phyloP scores from a whole-genome alignment of 768 basidiomycete species.

The Dendrothele bispora region DNA sequence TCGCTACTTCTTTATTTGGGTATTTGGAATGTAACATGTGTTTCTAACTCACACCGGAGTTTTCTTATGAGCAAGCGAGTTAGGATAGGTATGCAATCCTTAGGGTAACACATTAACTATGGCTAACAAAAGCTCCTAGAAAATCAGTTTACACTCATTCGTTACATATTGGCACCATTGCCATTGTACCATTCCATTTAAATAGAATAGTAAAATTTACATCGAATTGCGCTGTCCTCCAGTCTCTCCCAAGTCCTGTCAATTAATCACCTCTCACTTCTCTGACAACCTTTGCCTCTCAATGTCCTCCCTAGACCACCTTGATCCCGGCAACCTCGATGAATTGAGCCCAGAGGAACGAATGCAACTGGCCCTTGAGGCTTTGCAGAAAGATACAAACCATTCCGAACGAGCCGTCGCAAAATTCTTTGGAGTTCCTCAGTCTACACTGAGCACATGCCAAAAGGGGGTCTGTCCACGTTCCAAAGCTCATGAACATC shows the following conservation, averaged over 20 bases:
- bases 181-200: neutral
- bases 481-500: conserved; percentile 14
- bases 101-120: no score
- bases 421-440: conserved; percentile 15
- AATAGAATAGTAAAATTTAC: neutral
- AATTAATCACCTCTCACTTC: neutral
- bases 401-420: conserved; percentile 18
- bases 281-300: neutral
- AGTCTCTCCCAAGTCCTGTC: neutral
- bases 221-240: neutral
- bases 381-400: conserved; percentile 9
- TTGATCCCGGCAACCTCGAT: neutral
- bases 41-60: no score
- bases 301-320: neutral
- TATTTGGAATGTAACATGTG: no score
- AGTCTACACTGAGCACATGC: conserved; percentile 12
- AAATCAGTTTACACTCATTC: no score
- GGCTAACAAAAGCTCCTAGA: no score
- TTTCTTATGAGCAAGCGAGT: no score
- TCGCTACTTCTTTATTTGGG: no score
- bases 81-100: no score
- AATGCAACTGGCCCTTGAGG: conserved; percentile 13
- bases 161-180: neutral
- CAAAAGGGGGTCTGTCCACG: conserved; percentile 12
- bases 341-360: conserved; percentile 8